A percentile compares a stretch with the other conserved stretches of the same genome.
Conservation (phyloP, 768 basidiomycete genomes). For the Russula vinacea region DNA sequence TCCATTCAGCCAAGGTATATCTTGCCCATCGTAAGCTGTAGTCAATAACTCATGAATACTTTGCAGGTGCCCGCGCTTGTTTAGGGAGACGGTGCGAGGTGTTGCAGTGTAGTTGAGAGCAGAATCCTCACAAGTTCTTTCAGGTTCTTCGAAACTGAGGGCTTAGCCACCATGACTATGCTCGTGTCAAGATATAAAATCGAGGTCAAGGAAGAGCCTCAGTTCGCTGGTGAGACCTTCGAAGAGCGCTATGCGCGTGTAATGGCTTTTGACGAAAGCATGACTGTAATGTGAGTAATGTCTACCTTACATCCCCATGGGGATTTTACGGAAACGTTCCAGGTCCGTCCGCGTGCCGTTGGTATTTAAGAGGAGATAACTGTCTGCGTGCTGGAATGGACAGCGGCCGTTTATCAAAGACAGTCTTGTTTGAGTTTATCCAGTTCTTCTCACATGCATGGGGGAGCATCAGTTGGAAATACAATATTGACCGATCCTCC, state of each 20-base stretch:
- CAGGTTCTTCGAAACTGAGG: constrained; percentile 52
- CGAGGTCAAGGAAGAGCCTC: constrained; percentile 48
- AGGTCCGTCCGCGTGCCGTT: constrained; percentile 8
- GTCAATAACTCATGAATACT: neutral
- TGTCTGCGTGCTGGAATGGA: too few relatives aligned
- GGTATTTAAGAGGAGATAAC: constrained; percentile 9
- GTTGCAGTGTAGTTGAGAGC: neutral
- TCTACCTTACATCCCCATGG: too few relatives aligned
- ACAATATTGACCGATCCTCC: neutral
- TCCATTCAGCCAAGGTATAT: constrained; percentile 34
- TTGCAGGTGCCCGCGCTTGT: constrained; percentile 29
- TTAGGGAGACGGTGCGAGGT: constrained; percentile 28
- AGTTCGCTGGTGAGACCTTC: constrained; percentile 46
- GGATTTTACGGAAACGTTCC: neutral
- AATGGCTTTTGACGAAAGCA: neutral
- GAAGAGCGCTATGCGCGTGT: constrained; percentile 40
- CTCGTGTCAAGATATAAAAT: constrained; percentile 47
- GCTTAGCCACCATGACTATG: constrained; percentile 46
- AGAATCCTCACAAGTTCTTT: neutral
- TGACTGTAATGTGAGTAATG: constrained; percentile 21
- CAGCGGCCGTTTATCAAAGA: too few relatives aligned
- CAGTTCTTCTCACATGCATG: neutral
- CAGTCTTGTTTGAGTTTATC: neutral
- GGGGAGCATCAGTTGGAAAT: neutral
- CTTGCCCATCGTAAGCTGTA: neutral